Conservation (phyloP, 768 basidiomycete genomes). For the Filobasidium floriforme region DNA sequence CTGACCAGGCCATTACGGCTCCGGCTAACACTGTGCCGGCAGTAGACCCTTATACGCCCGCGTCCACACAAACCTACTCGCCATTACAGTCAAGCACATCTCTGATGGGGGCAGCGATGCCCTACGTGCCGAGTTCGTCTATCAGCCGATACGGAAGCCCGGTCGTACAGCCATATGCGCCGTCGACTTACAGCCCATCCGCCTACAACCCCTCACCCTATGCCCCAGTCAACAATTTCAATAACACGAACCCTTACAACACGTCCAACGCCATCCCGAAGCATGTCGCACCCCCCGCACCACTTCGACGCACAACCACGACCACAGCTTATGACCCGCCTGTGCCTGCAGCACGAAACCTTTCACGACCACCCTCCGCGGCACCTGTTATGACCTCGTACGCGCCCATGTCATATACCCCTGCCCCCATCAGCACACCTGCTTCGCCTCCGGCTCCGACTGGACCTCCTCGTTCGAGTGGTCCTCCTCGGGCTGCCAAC, state of each 20-base stretch:
- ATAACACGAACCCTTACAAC: not conserved
- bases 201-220: not conserved
- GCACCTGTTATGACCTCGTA: conserved; percentile 11
- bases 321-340: conserved; percentile 72
- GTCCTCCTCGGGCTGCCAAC: not conserved
- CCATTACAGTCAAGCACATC: not conserved
- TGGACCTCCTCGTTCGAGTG: conserved; percentile 21
- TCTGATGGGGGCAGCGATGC: not conserved
- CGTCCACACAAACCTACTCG: not conserved
- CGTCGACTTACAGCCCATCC: not conserved
- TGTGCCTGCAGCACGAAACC: conserved; percentile 50
- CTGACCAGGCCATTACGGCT: not conserved
- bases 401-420: conserved; percentile 7
- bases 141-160: conserved; percentile 5
- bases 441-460: not conserved
- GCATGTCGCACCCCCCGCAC: conserved; percentile 5
- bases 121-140: conserved; percentile 1
- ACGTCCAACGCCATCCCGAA: not conserved
- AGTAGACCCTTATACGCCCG: not conserved
- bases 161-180: conserved; percentile 9
- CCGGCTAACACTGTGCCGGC: not conserved
- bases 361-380: conserved; percentile 16
- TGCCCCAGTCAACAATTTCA: not conserved
- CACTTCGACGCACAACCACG: conserved; percentile 46
- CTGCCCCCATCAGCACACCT: not conserved